Conservation (phyloP, 176 grass and related monocot genomes). For the Themeda triandra region DNA sequence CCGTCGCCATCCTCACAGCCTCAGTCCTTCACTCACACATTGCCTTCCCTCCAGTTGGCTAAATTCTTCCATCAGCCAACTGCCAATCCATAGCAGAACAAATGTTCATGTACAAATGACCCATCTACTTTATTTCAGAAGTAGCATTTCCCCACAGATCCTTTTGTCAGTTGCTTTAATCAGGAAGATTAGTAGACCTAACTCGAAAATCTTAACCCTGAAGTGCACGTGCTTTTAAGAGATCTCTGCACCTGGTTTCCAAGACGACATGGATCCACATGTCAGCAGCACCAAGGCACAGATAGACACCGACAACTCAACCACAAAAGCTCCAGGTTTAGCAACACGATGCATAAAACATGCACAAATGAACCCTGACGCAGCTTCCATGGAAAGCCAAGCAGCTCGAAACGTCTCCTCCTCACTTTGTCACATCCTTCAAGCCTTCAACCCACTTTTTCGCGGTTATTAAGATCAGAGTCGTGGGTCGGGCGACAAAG, state of each 20-base stretch:
- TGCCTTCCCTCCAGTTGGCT: too few relatives aligned
- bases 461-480: conserved; percentile 40
- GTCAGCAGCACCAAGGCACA: conserved; percentile 22
- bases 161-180: neutral
- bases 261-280: conserved; percentile 38
- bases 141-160: conserved; percentile 1
- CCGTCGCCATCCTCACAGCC: too few relatives aligned
- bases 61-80: neutral
- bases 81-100: neutral
- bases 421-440: conserved; percentile 10
- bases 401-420: neutral
- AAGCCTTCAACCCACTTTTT: conserved; percentile 5
- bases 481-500: conserved; percentile 12
- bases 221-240: conserved; percentile 22
- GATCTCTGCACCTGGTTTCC: neutral
- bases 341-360: conserved; percentile 24
- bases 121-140: neutral
- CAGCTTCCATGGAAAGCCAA: conserved; percentile 25
- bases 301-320: neutral
- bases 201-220: neutral
- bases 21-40: too few relatives aligned
- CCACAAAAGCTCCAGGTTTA: conserved; percentile 18
- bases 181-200: neutral
- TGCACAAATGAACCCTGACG: neutral
- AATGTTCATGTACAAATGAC: neutral